phyloP scores from a whole-genome alignment of 1,284 basidiomycete species.

The Mrakiaceae sp. region DNA sequence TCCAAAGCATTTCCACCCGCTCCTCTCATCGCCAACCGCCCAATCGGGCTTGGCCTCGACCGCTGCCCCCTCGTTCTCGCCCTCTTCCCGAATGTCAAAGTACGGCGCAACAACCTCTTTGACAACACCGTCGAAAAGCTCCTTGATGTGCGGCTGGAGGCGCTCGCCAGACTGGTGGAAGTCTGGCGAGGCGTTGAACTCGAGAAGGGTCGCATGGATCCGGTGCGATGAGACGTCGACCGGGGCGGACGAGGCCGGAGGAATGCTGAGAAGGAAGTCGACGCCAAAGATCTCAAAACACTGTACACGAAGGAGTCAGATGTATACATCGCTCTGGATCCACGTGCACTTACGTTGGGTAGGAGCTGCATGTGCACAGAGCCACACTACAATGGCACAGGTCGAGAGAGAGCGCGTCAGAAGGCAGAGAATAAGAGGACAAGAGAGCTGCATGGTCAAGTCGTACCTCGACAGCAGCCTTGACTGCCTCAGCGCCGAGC shows the following conservation, averaged over 20 bases:
- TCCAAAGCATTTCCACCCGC: constrained; percentile 31
- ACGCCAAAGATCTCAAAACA: constrained; percentile 58
- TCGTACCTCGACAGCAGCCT: constrained; percentile 54
- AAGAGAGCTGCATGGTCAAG: too few species aligned
- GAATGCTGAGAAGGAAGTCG: constrained; percentile 70
- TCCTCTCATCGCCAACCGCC: constrained; percentile 27
- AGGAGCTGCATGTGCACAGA: constrained; percentile 47
- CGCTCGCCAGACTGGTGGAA: constrained; percentile 86
- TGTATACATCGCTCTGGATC: constrained; percentile 7
- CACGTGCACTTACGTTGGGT: constrained; percentile 80
- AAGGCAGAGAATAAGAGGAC: too few species aligned
- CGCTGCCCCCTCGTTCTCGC: constrained; percentile 14
- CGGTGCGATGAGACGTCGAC: constrained; percentile 35
- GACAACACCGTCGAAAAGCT: constrained; percentile 64
- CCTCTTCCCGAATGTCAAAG: constrained; percentile 24
- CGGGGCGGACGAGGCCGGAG: constrained; percentile 9
- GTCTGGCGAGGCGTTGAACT: constrained; percentile 91
- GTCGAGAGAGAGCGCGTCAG: too few species aligned
- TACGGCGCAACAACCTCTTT: constrained; percentile 58
- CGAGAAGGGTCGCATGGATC: constrained; percentile 56
- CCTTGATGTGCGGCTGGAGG: constrained; percentile 57
- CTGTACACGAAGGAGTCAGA: background rate
- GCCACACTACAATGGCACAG: constrained; percentile 36
- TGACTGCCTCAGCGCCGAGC: constrained; percentile 68
- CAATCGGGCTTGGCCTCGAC: constrained; percentile 2